A percentile compares a stretch with the other conserved stretches of the same genome.
Conservation (phyloP, 768 basidiomycete genomes). For the Kwoniella shandongensis region DNA sequence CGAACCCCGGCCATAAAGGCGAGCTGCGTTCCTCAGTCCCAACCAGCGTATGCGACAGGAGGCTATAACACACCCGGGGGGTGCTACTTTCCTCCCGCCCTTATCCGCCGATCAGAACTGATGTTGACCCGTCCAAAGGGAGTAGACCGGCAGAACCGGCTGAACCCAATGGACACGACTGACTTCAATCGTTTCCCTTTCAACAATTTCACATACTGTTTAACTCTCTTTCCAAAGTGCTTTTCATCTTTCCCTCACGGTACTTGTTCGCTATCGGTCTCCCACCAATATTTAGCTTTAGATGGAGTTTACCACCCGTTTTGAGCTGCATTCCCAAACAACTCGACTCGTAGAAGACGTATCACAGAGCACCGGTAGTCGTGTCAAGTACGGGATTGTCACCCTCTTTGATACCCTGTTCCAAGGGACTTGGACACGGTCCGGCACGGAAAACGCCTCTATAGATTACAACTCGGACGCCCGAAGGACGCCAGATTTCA, state of each 20-base stretch:
- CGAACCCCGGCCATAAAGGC: constrained; percentile 60
- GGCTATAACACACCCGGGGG: constrained; percentile 67
- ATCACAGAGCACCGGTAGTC: constrained; percentile 67
- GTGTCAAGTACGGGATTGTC: constrained; percentile 61
- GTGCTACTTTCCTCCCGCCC: constrained; percentile 64
- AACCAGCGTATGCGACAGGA: constrained; percentile 59
- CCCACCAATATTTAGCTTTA: constrained; percentile 80
- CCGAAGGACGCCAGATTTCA: constrained; percentile 67
- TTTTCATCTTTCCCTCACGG: constrained; percentile 80
- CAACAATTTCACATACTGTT: constrained; percentile 79
- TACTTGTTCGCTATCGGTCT: constrained; percentile 82
- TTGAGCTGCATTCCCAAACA: constrained; percentile 83
- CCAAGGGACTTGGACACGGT: constrained; percentile 76
- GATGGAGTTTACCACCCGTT: constrained; percentile 80
- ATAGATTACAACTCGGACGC: constrained; percentile 74
- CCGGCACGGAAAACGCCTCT: constrained; percentile 71
- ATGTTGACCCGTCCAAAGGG: constrained; percentile 66
- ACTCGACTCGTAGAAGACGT: constrained; percentile 76
- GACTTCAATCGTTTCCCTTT: constrained; percentile 75
- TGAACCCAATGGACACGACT: constrained; percentile 64
- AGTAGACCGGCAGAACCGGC: constrained; percentile 62
- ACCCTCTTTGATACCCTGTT: constrained; percentile 65
- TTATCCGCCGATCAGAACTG: constrained; percentile 66
- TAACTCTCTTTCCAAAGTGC: constrained; percentile 78
- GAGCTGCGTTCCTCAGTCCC: constrained; percentile 67